Evolutionary conservation across 2,329 filamentous ascomycete genomes (phyloP), one percentile per base, ranked within the genome.

Genomic region (Colletotrichum caudatum): DNA sequence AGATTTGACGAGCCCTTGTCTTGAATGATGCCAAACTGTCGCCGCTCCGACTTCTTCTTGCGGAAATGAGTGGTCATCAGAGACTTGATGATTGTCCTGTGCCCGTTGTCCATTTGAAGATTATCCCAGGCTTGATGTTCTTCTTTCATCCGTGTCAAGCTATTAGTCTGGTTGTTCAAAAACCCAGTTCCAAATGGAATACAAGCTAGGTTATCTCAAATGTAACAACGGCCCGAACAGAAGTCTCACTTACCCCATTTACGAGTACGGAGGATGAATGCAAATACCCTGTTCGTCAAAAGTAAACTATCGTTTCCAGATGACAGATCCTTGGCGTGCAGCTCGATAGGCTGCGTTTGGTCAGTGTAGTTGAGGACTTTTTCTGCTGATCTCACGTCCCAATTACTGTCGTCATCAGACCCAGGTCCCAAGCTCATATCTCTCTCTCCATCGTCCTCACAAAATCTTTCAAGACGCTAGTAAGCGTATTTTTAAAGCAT

Each of bases 1-100:
- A 3, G 18, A n/a, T 18, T 46, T 9, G 44, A 46, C 44, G 18
- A 8, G 0, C 82, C 83, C 74, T 86, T 86, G 72, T 83, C 83
- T 63, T 81, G 79, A 57, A 86, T 83, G 9, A 86, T 72, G 74
- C 86, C 84, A 80, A 12, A 72, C 69, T 51, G 78, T 1, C 66
- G 41, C 12, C 81, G 78, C 76, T 83, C 80, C 5, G 82, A 74
- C 0, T 69, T 77, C 77, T 83, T 83, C 64, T 78, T 79, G 74
- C 81, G 80, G 76, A 84, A 83, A 48, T 84, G 82, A 0, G 81
- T 69, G 0, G 51, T 60, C 66, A 69, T 69, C 60, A 67, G 2
- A 8, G 65, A 61, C 29, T 67, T 26, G 23, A 67, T 67, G 16
- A 67, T 67, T 18, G 65, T 39, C 4, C 39, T 61, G 6, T 67